Base-by-base conservation (phyloP, 495 filamentous ascomycete genomes). In the Xylaria scruposa region DNA sequence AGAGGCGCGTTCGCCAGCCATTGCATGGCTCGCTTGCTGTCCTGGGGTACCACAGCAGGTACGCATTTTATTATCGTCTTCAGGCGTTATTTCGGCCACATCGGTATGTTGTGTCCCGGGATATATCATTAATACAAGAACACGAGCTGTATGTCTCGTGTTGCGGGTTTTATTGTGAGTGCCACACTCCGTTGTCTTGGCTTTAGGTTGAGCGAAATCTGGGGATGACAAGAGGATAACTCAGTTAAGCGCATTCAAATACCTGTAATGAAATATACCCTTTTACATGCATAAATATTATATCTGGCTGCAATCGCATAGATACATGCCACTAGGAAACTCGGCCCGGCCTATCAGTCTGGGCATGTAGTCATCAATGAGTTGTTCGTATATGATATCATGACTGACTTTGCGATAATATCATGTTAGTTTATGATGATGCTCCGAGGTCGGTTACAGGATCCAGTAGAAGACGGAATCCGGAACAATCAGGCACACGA, bases 81-180 rank as follows among this genome's bases (percentile, higher is more conserved):
- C 24, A 66, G 63, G 63, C 63, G 63, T 53, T 66, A 66, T 66
- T 51, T 66, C 63, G 63, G 63, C 17, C 46, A 31, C 46, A 51
- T 53, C 63, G 46, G 46, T 15, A 36, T 19, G 38, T 49, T 15
- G 9, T 0, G 15, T 24, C 29, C 29, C 44, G 29, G 17, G 53
- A 19, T 21, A 2, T 44, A 38, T 5, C 44, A 51, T 51, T 21
- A 12, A 47, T 64, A 33, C 3, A 64, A 26, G 17, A 21, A 9
- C 36, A 17, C 47, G 17, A 29, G 61, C 19, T 29, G 38, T 6
- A 21, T 21, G 60, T 63, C 36, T 63, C n/a, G 58, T 60, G 58
- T 36, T 46, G 21, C 1, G 38, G 19, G 36, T 21, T 21, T 21
- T 63, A 46, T 61, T 40, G 26, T 4, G n/a, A 44, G 60, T 47